A percentile compares a stretch with the other conserved stretches of the same genome.
phyloP scores from a whole-genome alignment of 1,284 basidiomycete species.

The Sphagnurus paluster region DNA sequence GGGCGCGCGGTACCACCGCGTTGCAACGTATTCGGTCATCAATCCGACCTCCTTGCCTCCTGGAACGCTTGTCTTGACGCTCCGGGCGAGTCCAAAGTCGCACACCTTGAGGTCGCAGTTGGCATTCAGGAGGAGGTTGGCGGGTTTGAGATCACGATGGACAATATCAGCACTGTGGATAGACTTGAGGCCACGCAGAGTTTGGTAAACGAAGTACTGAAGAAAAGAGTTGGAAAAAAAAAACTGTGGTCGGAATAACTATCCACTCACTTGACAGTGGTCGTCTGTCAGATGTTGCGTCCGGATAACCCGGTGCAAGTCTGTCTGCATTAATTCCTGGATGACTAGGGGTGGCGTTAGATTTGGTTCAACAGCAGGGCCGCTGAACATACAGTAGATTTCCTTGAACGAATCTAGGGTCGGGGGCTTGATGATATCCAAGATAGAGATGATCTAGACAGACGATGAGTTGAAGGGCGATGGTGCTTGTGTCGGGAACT shows the following conservation, averaged over 20 bases:
- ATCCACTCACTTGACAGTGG: slow-evolving; percentile 71
- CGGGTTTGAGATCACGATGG: slow-evolving; percentile 95
- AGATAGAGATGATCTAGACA: slow-evolving; percentile 76
- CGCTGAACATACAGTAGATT: slow-evolving; percentile 63
- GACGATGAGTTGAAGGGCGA: neutral
- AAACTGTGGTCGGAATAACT: neutral
- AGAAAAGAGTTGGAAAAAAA: slow-evolving; percentile 37
- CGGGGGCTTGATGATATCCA: slow-evolving; percentile 83
- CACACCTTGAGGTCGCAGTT: slow-evolving; percentile 97
- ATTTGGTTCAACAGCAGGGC: neutral
- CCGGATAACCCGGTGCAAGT: slow-evolving; percentile 87
- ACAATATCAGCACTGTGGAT: slow-evolving; percentile 94
- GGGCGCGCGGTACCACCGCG: slow-evolving; percentile 90
- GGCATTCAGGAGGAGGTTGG: slow-evolving; percentile 90
- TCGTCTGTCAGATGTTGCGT: slow-evolving; percentile 89
- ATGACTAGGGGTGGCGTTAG: slow-evolving; percentile 54
- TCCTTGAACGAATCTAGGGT: slow-evolving; percentile 82
- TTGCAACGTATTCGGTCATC: slow-evolving; percentile 96
- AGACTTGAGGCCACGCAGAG: slow-evolving; percentile 91
- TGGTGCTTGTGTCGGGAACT: neutral
- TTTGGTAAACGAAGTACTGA: slow-evolving; percentile 91
- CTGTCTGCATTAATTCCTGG: slow-evolving; percentile 90
- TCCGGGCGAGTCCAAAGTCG: slow-evolving; percentile 90
- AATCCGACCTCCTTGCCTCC: slow-evolving; percentile 84
- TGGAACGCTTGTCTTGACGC: slow-evolving; percentile 83